A percentile compares a stretch with the other conserved stretches of the same genome.
These are phyloP conservation scores for Ogataea paradorogensis DNA, from an alignment of 805 yeast species.

Conservation along the genomic window DNA sequence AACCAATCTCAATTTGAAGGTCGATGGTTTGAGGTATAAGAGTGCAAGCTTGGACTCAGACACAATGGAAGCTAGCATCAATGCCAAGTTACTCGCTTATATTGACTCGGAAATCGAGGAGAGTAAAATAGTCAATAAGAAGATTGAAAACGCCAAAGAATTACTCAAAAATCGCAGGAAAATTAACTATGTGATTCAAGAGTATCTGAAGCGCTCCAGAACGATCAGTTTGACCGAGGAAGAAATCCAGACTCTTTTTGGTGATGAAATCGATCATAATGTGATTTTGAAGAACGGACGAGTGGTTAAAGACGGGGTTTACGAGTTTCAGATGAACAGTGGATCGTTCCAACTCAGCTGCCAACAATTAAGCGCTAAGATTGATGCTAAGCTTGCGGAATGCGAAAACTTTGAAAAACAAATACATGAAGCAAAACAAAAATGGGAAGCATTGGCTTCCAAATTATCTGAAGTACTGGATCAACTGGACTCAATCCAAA, in stretches of 20 bases:
- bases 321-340: constrained; percentile 23
- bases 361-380: constrained; percentile 19
- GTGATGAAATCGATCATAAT: constrained; percentile 25
- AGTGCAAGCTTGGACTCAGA: constrained; percentile 16
- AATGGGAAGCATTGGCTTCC: constrained; percentile 26
- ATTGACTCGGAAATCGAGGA: constrained; percentile 23
- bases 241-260: constrained; percentile 29
- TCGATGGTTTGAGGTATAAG: constrained; percentile 21
- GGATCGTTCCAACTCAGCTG: constrained; percentile 21
- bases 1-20: constrained; percentile 17
- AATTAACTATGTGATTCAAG: constrained; percentile 25
- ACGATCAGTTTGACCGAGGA: constrained; percentile 20
- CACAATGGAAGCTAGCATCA: constrained; percentile 20
- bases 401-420: constrained; percentile 25
- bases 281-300: constrained; percentile 25
- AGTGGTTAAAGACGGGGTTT: constrained; percentile 18
- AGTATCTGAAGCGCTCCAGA: constrained; percentile 23
- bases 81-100: constrained; percentile 17
- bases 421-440: constrained; percentile 19
- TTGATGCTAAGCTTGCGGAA: constrained; percentile 24
- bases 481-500: not conserved
- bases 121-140: constrained; percentile 18
- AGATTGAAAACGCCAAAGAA: constrained; percentile 23
- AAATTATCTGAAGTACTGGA: constrained; percentile 17
- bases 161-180: constrained; percentile 23